Base-by-base conservation (phyloP, 208 protist species). In the Leishmania amazonensis region DNA sequence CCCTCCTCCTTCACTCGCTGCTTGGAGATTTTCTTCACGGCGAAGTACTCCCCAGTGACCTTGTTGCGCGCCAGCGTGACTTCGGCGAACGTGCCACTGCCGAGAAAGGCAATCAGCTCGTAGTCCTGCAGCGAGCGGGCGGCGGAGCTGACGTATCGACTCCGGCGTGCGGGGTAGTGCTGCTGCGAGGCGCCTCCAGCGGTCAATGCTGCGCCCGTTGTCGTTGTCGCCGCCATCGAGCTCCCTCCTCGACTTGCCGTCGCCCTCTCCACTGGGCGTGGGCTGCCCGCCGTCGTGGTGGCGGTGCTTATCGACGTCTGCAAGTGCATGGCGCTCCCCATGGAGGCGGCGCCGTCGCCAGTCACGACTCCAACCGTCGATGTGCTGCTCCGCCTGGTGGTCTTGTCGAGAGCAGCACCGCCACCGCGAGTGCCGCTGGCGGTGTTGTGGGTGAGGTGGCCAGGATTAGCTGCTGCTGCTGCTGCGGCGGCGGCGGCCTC, bases 21-120 rank as follows among this genome's bases (percentile, higher is more conserved):
- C 83, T 97, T 97, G 0, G 88, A 94, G 75, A 97, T 97, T 68
- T 95, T 96, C 79, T 97, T 97, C 38, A 97, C 86, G 0, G 94
- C 93, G 82, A 89, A 97, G n/a, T 94, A 85, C 76, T 94, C 86
- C 11, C 84, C 60, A 15, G 90, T 96, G n/a, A 79, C 68, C 17
- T 89, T 87, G 78, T 92, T 90, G 40, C 94, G 88, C 38, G 94
- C 94, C 47, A 97, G 85, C 19, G 94, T 97, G 40, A 97, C 94
- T 80, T 97, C 94, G 7, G 93, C 91, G 81, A 97, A 97, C 67
- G 91, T 91, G 68, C 94, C 94, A 51, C 67, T 89, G 71, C 94
- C 94, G n/a, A 97, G 78, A 75, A 94, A 95, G 9, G 94, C 94
- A 57, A 97, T 87, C 19, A 97, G 87, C 85, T 97, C 93, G 82